Evolutionary conservation across 805 yeast species (phyloP).

Genomic region (Barnettozyma vustinii): DNA sequence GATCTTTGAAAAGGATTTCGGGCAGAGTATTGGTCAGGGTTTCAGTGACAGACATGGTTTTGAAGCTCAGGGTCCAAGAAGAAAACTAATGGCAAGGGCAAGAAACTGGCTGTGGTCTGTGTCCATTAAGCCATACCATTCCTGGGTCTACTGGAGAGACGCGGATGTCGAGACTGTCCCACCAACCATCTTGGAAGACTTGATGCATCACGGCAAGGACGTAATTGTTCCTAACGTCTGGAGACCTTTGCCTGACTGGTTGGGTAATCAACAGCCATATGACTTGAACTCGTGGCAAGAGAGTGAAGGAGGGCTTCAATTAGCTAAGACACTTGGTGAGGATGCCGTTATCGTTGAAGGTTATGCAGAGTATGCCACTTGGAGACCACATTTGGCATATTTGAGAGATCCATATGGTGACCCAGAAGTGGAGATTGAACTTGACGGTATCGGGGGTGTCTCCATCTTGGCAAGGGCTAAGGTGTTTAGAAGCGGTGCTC

Average conservation of each 20-base stretch:
- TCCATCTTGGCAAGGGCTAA: constrained; percentile 84
- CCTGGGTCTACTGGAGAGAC: constrained; percentile 97
- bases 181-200: constrained; percentile 78
- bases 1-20: constrained; percentile 88
- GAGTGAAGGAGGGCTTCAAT: constrained; percentile 70
- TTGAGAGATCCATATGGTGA: constrained; percentile 93
- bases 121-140: constrained; percentile 86
- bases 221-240: constrained; percentile 94
- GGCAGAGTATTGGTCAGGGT: constrained; percentile 90
- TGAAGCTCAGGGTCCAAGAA: constrained; percentile 92
- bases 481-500: constrained; percentile 87
- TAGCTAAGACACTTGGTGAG: constrained; percentile 76
- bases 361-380: constrained; percentile 92
- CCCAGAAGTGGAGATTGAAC: constrained; percentile 86
- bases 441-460: constrained; percentile 98
- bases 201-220: constrained; percentile 88
- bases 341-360: constrained; percentile 98
- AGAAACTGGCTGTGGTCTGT: constrained; percentile 91
- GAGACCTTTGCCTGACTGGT: constrained; percentile 86
- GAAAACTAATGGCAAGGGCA: constrained; percentile 94
- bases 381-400: constrained; percentile 97
- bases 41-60: constrained; percentile 93
- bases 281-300: constrained; percentile 86
- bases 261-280: constrained; percentile 80
- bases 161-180: constrained; percentile 93